Evolutionary conservation across 108 stramenopile genomes (phyloP), one percentile per base, ranked within the genome.

Genomic region (Craspedostauros australis): DNA sequence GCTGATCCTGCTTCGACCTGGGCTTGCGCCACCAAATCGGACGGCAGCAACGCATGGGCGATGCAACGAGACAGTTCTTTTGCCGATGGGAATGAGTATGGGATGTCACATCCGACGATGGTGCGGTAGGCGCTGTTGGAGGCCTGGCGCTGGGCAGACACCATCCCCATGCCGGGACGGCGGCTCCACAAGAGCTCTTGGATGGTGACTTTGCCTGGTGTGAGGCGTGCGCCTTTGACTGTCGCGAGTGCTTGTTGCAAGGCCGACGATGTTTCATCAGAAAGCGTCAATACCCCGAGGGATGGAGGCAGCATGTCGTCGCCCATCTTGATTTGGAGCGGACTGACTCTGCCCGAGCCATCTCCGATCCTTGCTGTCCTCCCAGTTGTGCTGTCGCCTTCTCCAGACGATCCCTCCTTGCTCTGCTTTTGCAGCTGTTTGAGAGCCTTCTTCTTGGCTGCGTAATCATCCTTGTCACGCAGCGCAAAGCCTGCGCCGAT

Each of bases 61-160:
- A 64, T 59, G 22, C 60, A 34, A 9, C 68, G 57, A 1, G 75
- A 57, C 48, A 76, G 38, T 44, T 65, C 54, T 36, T 56, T 60
- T 9, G 75, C 49, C 34, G 51, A 46, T 9, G 79, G 70, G 45
- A 53, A 76, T 0, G 71, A 60, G 30, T 56, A 75, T 48, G 62
- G 65, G 28, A 75, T 22, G 37, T 76, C 75, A 8, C 54, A 57
- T 11, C 69, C 68, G 5, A 76, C 22, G 30, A 75, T 57, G 19
- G 61, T 68, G 8, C 52, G 45, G 42, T 59, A 68, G 18, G 52
- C 29, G 9, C 16, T 54, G 5, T 57, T 34, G 33, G n/a, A n/a
- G n/a, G n/a, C n/a, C n/a, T 54, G 43, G 46, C 41, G 56, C 23
- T 38, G 61, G 0, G 43, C 20, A 26, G 9, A 9, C 8, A 21